Evolutionary conservation across 768 basidiomycete species (phyloP).

Genomic region (Chiua virens): DNA sequence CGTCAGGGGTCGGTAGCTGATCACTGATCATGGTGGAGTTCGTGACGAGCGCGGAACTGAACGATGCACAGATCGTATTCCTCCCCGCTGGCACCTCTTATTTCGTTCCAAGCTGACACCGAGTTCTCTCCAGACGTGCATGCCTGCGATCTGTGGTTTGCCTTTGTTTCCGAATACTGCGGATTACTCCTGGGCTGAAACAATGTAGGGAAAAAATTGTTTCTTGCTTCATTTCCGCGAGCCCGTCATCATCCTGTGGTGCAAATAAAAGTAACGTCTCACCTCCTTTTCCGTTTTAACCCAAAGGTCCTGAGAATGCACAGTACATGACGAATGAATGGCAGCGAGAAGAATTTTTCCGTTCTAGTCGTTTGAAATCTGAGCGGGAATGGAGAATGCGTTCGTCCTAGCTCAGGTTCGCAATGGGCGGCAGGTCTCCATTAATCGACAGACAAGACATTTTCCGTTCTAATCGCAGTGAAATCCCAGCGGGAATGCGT

Average conservation of each 20-base stretch:
- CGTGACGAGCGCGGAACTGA: conserved; percentile 6
- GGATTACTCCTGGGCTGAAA: conserved; percentile 12
- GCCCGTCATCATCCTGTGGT: conserved; percentile 8
- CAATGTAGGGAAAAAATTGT: conserved; percentile 22
- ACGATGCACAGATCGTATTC: conserved; percentile 5
- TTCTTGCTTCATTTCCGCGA: conserved; percentile 29
- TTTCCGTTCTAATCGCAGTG: conserved; percentile 4
- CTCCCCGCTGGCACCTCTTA: neutral
- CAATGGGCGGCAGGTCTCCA: conserved; percentile 10
- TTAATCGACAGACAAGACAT: conserved; percentile 15
- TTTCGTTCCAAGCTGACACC: neutral
- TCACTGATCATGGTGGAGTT: conserved; percentile 16
- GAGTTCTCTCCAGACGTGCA: neutral
- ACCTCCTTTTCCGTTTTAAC: conserved; percentile 11
- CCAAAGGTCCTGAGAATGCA: neutral
- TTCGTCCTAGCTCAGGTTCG: neutral
- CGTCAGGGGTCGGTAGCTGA: neutral
- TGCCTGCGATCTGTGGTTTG: conserved; percentile 15
- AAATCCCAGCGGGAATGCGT: conserved; percentile 11
- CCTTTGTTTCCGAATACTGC: conserved; percentile 6
- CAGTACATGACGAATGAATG: conserved; percentile 20
- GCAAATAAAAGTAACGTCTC: conserved; percentile 21
- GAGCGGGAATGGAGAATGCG: conserved; percentile 2
- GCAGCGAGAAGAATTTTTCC: conserved; percentile 17
- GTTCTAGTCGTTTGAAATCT: conserved; percentile 10